Evolutionary conservation across 345 rosid species (phyloP).

Genomic region (Kandelia obovata): DNA sequence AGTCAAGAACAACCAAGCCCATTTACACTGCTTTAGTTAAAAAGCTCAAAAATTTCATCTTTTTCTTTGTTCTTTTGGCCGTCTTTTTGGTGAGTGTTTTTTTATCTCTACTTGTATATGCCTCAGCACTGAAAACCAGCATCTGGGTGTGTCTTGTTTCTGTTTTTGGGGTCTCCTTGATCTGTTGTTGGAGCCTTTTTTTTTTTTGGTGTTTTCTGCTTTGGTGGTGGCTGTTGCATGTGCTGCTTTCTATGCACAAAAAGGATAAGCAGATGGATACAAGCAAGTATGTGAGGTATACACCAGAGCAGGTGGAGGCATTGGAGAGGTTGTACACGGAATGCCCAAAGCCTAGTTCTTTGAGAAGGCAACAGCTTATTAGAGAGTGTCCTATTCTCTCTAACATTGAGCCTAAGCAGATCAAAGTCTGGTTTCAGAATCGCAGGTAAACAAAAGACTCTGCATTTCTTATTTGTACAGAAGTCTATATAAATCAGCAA

Average conservation of each 20-base stretch:
- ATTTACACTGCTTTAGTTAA: not conserved
- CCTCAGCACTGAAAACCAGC: not conserved
- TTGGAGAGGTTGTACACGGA: conserved; percentile 69
- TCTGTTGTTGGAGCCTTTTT: not conserved
- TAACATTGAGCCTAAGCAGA: conserved; percentile 66
- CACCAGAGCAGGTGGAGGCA: conserved; percentile 79
- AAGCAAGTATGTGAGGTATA: conserved; percentile 67
- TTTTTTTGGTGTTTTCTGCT: not conserved
- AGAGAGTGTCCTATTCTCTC: conserved; percentile 65
- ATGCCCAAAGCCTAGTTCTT: conserved; percentile 77
- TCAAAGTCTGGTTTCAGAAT: conserved; percentile 75
- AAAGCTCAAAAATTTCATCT: conserved; percentile 6
- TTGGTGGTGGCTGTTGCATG: conserved; percentile 8
- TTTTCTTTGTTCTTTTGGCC: not conserved
- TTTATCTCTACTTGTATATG: no score
- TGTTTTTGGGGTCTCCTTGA: not conserved
- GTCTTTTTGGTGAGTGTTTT: not conserved
- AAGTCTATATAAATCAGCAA: not conserved
- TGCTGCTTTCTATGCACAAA: conserved; percentile 45
- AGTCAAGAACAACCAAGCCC: conserved; percentile 18
- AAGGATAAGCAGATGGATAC: conserved; percentile 50
- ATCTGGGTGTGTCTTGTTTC: conserved; percentile 7
- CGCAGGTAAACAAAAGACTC: conserved; percentile 38
- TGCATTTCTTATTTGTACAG: not conserved
- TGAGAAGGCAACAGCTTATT: conserved; percentile 68